Evolutionary conservation across 2,329 filamentous ascomycete genomes (phyloP).

Genomic region (Davidsoniella eucalypti): DNA sequence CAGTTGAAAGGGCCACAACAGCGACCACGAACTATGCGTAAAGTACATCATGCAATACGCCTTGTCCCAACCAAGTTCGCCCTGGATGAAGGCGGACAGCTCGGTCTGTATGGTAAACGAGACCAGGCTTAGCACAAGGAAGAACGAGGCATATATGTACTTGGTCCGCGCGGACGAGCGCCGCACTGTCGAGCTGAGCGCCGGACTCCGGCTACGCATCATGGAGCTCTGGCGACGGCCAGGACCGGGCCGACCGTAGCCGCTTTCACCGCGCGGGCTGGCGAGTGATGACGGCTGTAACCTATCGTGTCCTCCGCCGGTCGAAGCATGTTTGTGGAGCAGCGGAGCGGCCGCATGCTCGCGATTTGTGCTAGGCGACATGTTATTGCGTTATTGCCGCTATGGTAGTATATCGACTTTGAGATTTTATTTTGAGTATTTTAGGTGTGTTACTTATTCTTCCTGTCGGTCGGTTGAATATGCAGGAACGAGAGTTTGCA

Average conservation of each 20-base stretch:
- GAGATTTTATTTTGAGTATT: no score
- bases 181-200: constrained; percentile 22
- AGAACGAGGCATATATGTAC: constrained; percentile 75
- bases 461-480: no score
- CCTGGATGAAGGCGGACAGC: constrained; percentile 86
- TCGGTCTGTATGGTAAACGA: constrained; percentile 92
- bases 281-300: neutral
- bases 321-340: constrained; percentile 1
- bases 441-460: no score
- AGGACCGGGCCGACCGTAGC: neutral
- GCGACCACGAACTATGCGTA: constrained; percentile 83
- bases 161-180: constrained; percentile 47
- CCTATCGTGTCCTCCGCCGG: neutral
- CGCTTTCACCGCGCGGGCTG: neutral
- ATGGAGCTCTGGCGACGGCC: constrained; percentile 37
- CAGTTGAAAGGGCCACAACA: constrained; percentile 79
- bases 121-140: constrained; percentile 66
- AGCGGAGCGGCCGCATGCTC: constrained; percentile 11
- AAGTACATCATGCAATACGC: constrained; percentile 99
- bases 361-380: neutral
- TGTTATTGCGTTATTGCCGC: neutral
- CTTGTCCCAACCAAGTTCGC: constrained; percentile 86
- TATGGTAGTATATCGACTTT: no score
- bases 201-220: constrained; percentile 63
- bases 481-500: no score